Evolutionary conservation across 768 basidiomycete species (phyloP), one percentile per base, ranked within the genome.

Genomic region (Pleurotus djamor): DNA sequence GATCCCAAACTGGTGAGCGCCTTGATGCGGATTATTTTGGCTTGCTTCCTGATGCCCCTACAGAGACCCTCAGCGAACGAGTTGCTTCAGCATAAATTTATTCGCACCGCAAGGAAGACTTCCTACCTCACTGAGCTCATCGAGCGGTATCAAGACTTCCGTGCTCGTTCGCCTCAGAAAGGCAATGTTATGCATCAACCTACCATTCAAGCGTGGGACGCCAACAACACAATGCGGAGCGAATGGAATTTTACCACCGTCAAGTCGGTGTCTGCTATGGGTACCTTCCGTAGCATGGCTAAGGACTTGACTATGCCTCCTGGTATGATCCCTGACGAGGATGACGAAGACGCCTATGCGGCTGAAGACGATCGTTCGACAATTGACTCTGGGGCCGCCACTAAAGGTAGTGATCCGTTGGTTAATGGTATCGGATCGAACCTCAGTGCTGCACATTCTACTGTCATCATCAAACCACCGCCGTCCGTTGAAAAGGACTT

Each of bases 241-340:
- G 94, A 94, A 62, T 98, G 96, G 97, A 93, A 91, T 70, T 98
- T 98, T 69, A 95, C 95, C 66, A 96, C 93, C 2, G 77, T 94
- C 65, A 87, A 80, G 60, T 81, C 89, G 4, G 76, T 83, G 7
- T 80, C 86, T 33, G 85, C 87, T 3, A 89, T 92, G 85, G 91
- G 90, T 44, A 87, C 91, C 2, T 86, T 88, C 68, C 83, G 86
- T 52, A 87, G 83, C 59, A 87, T 89, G 77, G 80, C 86, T 6
- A 85, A 82, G 65, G 89, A 92, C 66, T 73, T 91, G 21, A 63
- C 66, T 4, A 78, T 83, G 72, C 82, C 83, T 8, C 74, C 77
- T 3, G 83, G 81, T 52, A 84, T 86, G 73, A 82, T 82, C 12
- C 74, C 78, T 41, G 86, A 86, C 58, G 83, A 85, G 5, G 79